Conservation (phyloP, 768 basidiomycete species). For the Kwoniella bestiolae region DNA sequence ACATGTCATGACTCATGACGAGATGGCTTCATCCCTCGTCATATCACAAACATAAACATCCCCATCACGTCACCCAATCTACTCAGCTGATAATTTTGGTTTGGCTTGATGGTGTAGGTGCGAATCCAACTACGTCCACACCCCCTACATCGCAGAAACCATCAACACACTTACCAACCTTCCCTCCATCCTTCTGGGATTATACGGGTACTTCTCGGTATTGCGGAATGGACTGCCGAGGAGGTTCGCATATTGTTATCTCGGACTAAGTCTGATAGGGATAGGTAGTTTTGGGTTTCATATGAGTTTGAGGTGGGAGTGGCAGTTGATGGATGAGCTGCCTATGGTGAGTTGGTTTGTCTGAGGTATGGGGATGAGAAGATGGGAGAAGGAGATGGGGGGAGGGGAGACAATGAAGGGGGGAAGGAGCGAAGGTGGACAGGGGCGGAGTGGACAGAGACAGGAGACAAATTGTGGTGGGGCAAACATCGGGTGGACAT, state of each 20-base stretch:
- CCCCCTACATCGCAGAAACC: slow-evolving; percentile 76
- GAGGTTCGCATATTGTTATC: slow-evolving; percentile 53
- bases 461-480: no score
- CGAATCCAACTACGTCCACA: slow-evolving; percentile 78
- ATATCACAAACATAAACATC: no score
- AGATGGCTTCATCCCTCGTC: background rate
- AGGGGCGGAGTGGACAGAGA: no score
- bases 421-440: no score
- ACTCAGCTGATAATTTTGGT: no score
- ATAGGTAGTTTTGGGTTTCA: slow-evolving; percentile 79
- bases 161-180: slow-evolving; percentile 76
- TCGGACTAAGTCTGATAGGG: slow-evolving; percentile 70
- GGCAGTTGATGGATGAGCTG: slow-evolving; percentile 76
- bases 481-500: background rate
- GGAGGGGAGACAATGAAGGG: no score
- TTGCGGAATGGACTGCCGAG: slow-evolving; percentile 54
- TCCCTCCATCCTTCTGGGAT: slow-evolving; percentile 64
- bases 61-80: no score
- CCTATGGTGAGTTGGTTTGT: slow-evolving; percentile 64
- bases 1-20: background rate
- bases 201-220: slow-evolving; percentile 61
- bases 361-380: no score
- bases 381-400: no score
- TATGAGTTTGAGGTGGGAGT: slow-evolving; percentile 72
- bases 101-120: slow-evolving; percentile 34